Base-by-base conservation (phyloP, 1,284 basidiomycete genomes). In the Cutaneotrichosporon cyanovorans region DNA sequence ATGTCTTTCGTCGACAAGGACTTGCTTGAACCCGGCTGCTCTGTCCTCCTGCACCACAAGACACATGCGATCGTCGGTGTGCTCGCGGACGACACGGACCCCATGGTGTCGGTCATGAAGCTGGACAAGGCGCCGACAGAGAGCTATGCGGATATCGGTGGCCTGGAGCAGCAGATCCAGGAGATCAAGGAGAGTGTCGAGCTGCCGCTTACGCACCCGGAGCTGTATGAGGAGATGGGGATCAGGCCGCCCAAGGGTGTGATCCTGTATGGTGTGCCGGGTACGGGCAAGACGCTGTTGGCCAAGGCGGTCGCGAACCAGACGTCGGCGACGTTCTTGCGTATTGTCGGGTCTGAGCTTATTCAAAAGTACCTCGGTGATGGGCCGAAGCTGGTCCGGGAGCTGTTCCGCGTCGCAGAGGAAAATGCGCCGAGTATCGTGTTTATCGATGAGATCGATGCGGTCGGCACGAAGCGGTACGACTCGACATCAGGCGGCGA, bases 151-250 rank as follows among this genome's bases (percentile, higher is more conserved):
- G 95, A 98, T 66, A 87, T 99, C 60, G 95, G 95, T 77, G 93
- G 93, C 48, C 77, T 99, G 21, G 95, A 98, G 68, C 78, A 79
- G 41, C 95, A 98, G 72, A 98, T 98, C 61, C 91, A 97, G 72
- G 93, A 98, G 73, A 97, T 98, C 68, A 98, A 98, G 84, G 93
- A 99, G 83, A 89, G 93, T 20, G 93, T 99, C 51, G 95, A 98
- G 71, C 78, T 99, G 40, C 95, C 95, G 0, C 78, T 99, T 39
- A 98, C 93, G 15, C 95, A 98, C 69, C 95, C 95, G 9, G 95
- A 99, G 67, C 75, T 98, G 34, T 99, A 98, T 73, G 93, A 98
- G 72, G 93, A 98, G 76, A 97, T 99, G 95, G 95, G 95, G 51
- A 97, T 98, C 72, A 85, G 86, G 60, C 93, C 93, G 32, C 95